Base-by-base conservation (phyloP, 148 eudicot species). In the Gaultheria prostrata region DNA sequence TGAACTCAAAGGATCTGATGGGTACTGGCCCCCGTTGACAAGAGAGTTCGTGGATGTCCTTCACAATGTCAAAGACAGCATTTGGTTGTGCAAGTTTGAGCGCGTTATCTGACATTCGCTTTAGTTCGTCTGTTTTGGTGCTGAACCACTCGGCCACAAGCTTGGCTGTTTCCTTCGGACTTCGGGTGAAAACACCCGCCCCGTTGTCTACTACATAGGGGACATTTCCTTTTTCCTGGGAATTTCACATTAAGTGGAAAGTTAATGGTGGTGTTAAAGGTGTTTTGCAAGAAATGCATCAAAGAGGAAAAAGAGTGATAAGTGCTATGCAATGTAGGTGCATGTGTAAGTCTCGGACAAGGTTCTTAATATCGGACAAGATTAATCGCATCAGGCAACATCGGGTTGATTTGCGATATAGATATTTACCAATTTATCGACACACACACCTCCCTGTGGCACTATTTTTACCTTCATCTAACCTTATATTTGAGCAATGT, bases 181-280 rank as follows among this genome's bases (percentile, higher is more conserved):
- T 93, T 57, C 97, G 88, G 2, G 94, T 94, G 90, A 97, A 97
- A 1, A 97, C 95, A 20, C 99, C 99, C 0, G 99, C 98, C 50
- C 99, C 99, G 59, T 90, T 97, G 48, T 94, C 93, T 8, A 97
- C 99, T 63, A 97, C 99, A 2, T 92, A 97, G 0, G 99, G 97
- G 50, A 97, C 99, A 54, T 97, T 97, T 43, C 99, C 99, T 84
- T 97, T 93, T 83, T 97, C 99, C 98, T 97, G 88, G 30, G 33
- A 71, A 82, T 59, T 20, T 8, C 46, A 83, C 39, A 72, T n/a
- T 18, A 35, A 73, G 50, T 10, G 69, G 21, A 73, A 77, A 28
- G 39, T 71, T 21, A 53, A 11, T 8, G 43, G 70, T 53, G 28
- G 49, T 48, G 12, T 14, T 56, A n/a, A 13, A 17, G 11, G 2